phyloP scores from a whole-genome alignment of 345 rosid genomes.

The Tarenaya hassleriana region DNA sequence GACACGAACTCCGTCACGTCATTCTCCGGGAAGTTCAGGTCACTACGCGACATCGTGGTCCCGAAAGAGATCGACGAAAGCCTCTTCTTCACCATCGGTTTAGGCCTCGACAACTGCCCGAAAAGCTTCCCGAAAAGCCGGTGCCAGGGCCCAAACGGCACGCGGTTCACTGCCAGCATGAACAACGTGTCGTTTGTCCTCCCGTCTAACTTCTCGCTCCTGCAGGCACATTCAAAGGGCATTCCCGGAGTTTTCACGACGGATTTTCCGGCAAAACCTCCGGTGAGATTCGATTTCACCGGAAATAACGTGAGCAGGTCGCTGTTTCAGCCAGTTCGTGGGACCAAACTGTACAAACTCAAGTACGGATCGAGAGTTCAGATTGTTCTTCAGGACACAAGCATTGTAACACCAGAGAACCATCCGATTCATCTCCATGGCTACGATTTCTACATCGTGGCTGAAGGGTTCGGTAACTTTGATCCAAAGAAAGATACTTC shows the following conservation, averaged over 20 bases:
- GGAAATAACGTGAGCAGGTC: conserved; percentile 68
- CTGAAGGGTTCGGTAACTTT: conserved; percentile 86
- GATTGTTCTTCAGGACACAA: conserved; percentile 75
- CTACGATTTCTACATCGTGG: conserved; percentile 83
- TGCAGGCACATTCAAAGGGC: conserved; percentile 62
- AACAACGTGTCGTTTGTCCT: conserved; percentile 80
- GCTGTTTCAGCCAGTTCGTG: conserved; percentile 61
- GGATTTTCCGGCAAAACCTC: conserved; percentile 74
- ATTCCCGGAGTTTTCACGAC: conserved; percentile 80
- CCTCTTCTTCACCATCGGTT: conserved; percentile 63
- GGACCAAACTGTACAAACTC: conserved; percentile 61
- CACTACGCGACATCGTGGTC: conserved; percentile 44
- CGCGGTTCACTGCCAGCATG: conserved; percentile 84
- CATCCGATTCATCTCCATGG: too few species aligned
- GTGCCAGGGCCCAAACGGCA: conserved; percentile 92
- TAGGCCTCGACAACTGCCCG: conserved; percentile 79
- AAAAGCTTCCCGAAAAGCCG: conserved; percentile 33
- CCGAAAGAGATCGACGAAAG: conserved; percentile 67
- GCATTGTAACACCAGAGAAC: conserved; percentile 70
- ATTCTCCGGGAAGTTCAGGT: conserved; percentile 46
- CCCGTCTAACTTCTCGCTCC: conserved; percentile 59
- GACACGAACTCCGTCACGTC: conserved; percentile 70
- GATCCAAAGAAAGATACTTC: conserved; percentile 51
- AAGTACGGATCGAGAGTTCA: conserved; percentile 73
- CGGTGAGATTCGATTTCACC: conserved; percentile 64